phyloP scores from a whole-genome alignment of 73 alveolate species.

The Symbiodinium natans region DNA sequence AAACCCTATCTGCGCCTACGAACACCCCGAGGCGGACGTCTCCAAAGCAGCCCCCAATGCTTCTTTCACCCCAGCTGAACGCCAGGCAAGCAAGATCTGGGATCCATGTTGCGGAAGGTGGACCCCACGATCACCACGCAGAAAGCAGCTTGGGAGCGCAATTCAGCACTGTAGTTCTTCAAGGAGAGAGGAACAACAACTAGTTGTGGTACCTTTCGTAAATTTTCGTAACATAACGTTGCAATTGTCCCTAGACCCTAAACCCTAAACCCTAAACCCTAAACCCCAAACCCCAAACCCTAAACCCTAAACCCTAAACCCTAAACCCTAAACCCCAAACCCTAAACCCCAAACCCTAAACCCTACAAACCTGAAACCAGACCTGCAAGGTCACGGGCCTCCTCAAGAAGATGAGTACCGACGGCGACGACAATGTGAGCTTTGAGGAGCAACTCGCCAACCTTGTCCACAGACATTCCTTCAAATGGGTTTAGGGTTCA shows the following conservation, averaged over 20 bases:
- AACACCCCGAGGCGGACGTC: too few relatives aligned
- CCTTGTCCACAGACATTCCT: neutral
- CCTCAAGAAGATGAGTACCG: constrained; percentile 64
- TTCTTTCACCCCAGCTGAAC: too few relatives aligned
- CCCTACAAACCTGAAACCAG: neutral
- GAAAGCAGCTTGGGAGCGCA: neutral
- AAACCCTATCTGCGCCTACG: too few relatives aligned
- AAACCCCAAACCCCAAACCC: neutral
- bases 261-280: neutral
- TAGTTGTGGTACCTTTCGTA: too few relatives aligned
- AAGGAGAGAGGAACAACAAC: too few relatives aligned
- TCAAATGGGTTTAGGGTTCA: neutral
- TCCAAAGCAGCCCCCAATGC: too few relatives aligned
- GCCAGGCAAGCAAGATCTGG: constrained; percentile 83
- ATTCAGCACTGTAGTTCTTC: too few relatives aligned
- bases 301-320: too few relatives aligned
- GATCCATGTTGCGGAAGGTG: constrained; percentile 47
- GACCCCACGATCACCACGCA: constrained; percentile 75
- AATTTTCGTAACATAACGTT: too few relatives aligned
- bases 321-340: too few relatives aligned
- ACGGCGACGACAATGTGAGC: constrained; percentile 47
- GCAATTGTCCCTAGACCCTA: too few relatives aligned
- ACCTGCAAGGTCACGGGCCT: constrained; percentile 27
- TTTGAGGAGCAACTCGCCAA: constrained; percentile 48
- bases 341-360: too few relatives aligned